Base-by-base conservation (phyloP, 2,329 filamentous ascomycete species). In the Fusarium marasasianum region DNA sequence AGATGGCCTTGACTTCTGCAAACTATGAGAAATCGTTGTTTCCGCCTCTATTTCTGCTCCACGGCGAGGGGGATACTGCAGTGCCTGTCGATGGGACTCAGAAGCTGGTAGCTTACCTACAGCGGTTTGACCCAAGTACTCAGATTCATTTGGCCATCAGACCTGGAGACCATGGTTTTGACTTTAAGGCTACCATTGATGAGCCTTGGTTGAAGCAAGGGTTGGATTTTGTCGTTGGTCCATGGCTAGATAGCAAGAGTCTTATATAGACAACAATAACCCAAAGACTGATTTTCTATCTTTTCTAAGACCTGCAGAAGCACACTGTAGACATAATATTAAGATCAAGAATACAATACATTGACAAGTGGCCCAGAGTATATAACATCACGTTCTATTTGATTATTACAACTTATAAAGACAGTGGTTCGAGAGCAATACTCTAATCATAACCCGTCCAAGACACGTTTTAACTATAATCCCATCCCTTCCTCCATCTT, bases 251-350 rank as follows among this genome's bases (percentile, higher is more conserved):
- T 55, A n/a, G 20, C 2, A 55, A 22, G 14, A 40, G 20, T 29
- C 11, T 41, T 7, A 13, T 29, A 4, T 41, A 55, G 20, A 14
- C 24, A 0, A 10, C 3, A 26, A 33, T 8, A 8, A 12, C 17
- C 8, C 13, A 35, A 29, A 29, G 2, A 17, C 5, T 7, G 2
- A 3, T 29, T 10, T 4, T 18, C 11, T 14, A 29, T 13, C 6
- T 9, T 41, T 3, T 22, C 1, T 0, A 18, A 38, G 24, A 13
- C 11, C 7, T 40, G 7, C 31, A 11, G 3, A 12, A 35, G n/a
- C 9, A 26, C 3, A 14, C 9, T 26, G 6, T 37, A 37, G 8
- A 20, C 17, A 2, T 3, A 35, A 12, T 2, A 5, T 53, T 15
- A 9, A 26, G 17, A 20, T 37, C 17, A 37, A 37, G 17, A 18